phyloP scores from a whole-genome alignment of 805 yeast species.

The Yarrowia sp. region DNA sequence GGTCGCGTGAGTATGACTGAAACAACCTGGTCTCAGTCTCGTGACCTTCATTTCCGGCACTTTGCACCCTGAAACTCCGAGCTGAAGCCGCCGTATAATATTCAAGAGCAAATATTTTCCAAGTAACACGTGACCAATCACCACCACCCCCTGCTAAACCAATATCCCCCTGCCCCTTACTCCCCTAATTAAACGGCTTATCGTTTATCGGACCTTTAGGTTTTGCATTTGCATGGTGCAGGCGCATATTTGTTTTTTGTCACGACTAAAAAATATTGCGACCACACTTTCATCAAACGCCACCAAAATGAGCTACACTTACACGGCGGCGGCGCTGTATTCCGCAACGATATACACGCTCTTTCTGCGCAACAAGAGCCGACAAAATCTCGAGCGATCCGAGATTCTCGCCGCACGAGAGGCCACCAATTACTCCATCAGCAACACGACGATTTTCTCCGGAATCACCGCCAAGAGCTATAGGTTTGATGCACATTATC shows the following conservation, averaged over 20 bases:
- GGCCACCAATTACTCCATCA: constrained; percentile 14
- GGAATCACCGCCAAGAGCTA: neutral
- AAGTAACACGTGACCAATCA: neutral
- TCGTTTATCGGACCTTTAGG: constrained; percentile 3
- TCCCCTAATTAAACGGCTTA: neutral
- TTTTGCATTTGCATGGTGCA: constrained; percentile 4
- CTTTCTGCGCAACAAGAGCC: neutral
- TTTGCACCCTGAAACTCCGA: too few relatives aligned
- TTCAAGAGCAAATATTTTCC: too few relatives aligned
- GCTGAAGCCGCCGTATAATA: too few relatives aligned
- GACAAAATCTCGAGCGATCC: neutral
- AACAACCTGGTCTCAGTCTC: too few relatives aligned
- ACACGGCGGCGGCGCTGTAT: constrained; percentile 2
- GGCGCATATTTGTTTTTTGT: neutral
- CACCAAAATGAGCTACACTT: neutral
- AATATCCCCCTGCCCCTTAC: neutral
- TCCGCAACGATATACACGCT: constrained; percentile 18
- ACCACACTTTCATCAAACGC: neutral
- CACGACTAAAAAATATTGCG: constrained; percentile 4
- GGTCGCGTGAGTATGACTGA: too few relatives aligned
- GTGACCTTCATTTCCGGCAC: too few relatives aligned
- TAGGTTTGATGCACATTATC: neutral
- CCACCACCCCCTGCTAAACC: too few relatives aligned
- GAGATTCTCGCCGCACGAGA: constrained; percentile 19
- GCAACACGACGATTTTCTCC: constrained; percentile 14